Percentiles rank a stretch among this genome's conserved stretches.
Conservation (phyloP, 306 rosid genomes). For the Herpetospermum pedunculosum region DNA sequence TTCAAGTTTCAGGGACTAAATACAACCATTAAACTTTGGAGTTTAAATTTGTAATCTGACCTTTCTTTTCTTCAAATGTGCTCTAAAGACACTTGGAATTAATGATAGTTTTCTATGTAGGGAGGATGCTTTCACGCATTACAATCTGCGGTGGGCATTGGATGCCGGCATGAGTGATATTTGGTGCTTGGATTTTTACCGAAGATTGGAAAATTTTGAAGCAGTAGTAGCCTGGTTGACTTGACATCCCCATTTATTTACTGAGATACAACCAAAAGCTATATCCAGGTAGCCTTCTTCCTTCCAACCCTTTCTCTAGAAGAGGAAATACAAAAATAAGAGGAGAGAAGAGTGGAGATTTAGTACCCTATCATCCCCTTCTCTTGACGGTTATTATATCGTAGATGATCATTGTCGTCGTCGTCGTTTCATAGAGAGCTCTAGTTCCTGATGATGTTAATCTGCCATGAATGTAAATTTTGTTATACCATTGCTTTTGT, state of each 20-base stretch:
- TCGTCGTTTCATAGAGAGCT: background rate
- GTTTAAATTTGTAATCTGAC: background rate
- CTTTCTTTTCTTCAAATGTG: background rate
- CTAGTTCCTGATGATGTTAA: constrained; percentile 1
- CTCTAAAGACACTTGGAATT: background rate
- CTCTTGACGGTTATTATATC: background rate
- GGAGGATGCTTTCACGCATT: background rate
- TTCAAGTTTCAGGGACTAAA: background rate
- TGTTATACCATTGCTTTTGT: constrained; percentile 3
- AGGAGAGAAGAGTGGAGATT: constrained; percentile 4
- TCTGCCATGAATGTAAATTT: constrained; percentile 10
- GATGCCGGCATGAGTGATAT: background rate
- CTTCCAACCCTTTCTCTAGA: background rate
- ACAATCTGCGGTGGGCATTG: background rate
- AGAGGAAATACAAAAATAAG: constrained; percentile 5
- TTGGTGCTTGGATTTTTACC: background rate
- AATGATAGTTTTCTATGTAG: background rate
- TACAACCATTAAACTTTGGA: background rate
- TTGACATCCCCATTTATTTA: constrained; percentile 1
- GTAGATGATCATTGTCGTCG: background rate
- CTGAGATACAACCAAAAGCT: background rate
- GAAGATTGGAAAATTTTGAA: background rate
- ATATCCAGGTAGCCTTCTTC: constrained; percentile 1
- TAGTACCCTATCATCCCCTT: background rate
- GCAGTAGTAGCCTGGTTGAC: background rate